Base-by-base conservation (phyloP, 1,284 basidiomycete genomes). In the Bjerkandera adusta region DNA sequence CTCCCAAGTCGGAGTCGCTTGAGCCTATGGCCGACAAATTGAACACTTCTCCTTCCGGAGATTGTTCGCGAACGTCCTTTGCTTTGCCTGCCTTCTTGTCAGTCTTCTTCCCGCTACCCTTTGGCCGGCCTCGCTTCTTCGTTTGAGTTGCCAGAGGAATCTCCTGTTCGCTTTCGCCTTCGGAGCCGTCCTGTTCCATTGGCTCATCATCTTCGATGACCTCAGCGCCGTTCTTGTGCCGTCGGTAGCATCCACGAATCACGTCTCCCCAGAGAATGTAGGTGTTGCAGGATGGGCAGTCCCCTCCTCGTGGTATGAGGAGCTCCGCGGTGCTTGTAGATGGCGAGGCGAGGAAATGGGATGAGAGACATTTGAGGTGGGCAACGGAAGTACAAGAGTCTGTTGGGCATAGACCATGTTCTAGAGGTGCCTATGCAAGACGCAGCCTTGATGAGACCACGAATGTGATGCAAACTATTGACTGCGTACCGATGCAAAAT, bases 261-360 rank as follows among this genome's bases (percentile, higher is more conserved):
- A 91, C 61, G 53, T 89, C 82, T 7, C 85, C 85, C 89, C 89
- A 93, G 1, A 85, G 68, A 1, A 75, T 68, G 50, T 79, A 77
- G 0, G 63, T 60, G 0, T 60, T 47, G 56, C 89, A 92, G 0
- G 68, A 63, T 3, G 66, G 69, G 58, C 89, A 92, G 1, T 60
- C 48, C 2, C 87, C 88, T 1, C 75, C 74, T 27, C 79, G 72
- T 0, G 87, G 88, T 16, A 92, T 67, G 27, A 89, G 61, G n/a
- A 64, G 59, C 8, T n/a, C 21, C 3, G 38, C 5, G 16, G 60
- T 52, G 15, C 61, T 44, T 7, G 53, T 45, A 15, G 58, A 50
- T 46, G 66, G 53, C 3, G 58, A 48, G 5, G 39, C 15, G 18
- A 12, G 85, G 71, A 60, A 90, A 89, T 16, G 71, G 60, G 66